A percentile compares a stretch with the other conserved stretches of the same genome.
Evolutionary conservation across 2,329 filamentous ascomycete genomes (phyloP).

Genomic region (Aphanocladium album): DNA sequence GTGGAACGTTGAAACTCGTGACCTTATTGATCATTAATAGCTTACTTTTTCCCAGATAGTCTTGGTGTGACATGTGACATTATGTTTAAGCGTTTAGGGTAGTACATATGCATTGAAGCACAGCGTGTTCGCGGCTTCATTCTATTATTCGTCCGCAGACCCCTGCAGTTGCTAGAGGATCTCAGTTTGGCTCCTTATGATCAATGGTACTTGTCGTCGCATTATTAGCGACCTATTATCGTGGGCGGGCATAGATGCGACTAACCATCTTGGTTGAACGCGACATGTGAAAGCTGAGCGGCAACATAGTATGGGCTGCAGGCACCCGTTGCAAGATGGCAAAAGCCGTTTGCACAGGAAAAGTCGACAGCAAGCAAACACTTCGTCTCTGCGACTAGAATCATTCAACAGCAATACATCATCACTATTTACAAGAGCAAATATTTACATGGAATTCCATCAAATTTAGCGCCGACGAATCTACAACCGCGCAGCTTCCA

Average conservation of each 20-base stretch:
- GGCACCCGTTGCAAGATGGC: background rate
- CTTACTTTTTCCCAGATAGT: too few relatives aligned
- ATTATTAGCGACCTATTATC: too few relatives aligned
- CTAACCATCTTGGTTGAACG: too few relatives aligned
- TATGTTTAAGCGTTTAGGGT: background rate
- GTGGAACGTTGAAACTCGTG: background rate
- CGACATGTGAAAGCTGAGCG: too few relatives aligned
- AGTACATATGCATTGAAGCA: background rate
- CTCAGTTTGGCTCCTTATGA: too few relatives aligned
- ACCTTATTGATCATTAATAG: background rate
- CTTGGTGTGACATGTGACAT: too few relatives aligned
- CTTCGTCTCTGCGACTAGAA: background rate
- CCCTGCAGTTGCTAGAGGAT: too few relatives aligned
- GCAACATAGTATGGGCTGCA: background rate
- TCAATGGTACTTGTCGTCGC: too few relatives aligned
- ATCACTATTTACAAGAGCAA: background rate
- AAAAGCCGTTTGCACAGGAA: background rate
- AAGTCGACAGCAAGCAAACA: background rate
- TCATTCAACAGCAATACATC: background rate
- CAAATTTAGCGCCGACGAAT: background rate
- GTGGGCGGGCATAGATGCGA: too few relatives aligned
- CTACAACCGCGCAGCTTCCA: background rate
- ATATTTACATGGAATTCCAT: background rate
- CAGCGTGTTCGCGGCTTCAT: too few relatives aligned
- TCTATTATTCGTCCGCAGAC: too few relatives aligned